Evolutionary conservation across 208 protist genomes (phyloP).

Genomic region (Leishmania aethiopica): DNA sequence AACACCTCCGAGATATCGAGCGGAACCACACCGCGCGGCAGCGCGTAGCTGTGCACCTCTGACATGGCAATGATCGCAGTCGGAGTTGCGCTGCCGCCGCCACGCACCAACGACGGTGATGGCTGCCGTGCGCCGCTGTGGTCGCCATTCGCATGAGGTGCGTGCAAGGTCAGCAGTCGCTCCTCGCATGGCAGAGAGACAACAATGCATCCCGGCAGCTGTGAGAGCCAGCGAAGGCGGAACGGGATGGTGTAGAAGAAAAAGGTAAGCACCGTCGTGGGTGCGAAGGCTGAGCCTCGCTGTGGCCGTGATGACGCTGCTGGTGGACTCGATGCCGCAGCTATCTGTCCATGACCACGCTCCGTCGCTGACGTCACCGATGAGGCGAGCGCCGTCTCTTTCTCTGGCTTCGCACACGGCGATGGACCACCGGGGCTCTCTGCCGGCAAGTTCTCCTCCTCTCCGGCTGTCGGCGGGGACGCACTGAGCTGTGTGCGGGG

Average conservation of each 20-base stretch:
- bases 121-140: background rate
- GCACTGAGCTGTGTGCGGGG: background rate
- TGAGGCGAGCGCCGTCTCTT: background rate
- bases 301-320: background rate
- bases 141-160: conserved; percentile 9
- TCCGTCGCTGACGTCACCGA: background rate
- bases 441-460: background rate
- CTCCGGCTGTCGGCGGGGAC: background rate
- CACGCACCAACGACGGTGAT: background rate
- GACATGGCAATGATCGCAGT: background rate
- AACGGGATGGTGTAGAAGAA: conserved; percentile 67
- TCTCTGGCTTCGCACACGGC: background rate
- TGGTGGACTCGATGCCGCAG: background rate
- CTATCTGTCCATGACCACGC: background rate
- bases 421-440: background rate
- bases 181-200: conserved; percentile 82
- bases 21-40: conserved; percentile 68
- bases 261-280: conserved; percentile 18
- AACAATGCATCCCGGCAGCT: conserved; percentile 37
- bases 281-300: background rate
- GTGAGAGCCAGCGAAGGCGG: conserved; percentile 58
- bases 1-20: conserved; percentile 68
- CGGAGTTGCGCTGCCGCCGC: background rate
- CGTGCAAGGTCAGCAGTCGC: conserved; percentile 57
- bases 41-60: conserved; percentile 25